Evolutionary conservation across 306 rosid species (phyloP), one percentile per base, ranked within the genome.

Genomic region (Benincasa hispida): DNA sequence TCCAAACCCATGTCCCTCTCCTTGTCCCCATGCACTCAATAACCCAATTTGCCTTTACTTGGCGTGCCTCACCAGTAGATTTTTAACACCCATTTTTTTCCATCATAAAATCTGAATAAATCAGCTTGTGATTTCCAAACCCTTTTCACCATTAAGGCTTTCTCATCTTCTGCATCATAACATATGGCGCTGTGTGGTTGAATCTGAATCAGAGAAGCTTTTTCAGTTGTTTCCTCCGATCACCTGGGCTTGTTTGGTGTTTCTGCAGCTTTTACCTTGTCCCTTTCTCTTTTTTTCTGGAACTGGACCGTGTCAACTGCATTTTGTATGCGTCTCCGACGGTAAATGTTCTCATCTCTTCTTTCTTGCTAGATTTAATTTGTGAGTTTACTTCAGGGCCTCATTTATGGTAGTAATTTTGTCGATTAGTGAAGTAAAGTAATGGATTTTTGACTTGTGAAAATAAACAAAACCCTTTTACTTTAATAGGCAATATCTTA

Each of bases 51-150:
- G 63, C 80, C 77, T 81, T 80, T 79, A 75, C 57, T 79, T 82
- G 76, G 61, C 78, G 83, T 86, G 79, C 61, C 84, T 78, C 87
- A 58, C 77, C 78, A 55, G 68, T 84, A 72, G 74, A 79, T 78
- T 81, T 39, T 24, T 69, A 69, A 69, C 30, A 67, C 30, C 51
- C 51, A 48, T 21, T 42, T 19, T 19, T 66, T 66, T n/a, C 73
- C 73, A 66, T 66, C 73, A 39, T 66, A 35, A 66, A 66, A 66
- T 39, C 30, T 66, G 30, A 39, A 37, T 66, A 66, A 66, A 66
- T 66, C 53, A 66, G 51, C 73, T 66, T n/a, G 18, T n/a, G 48
- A 66, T 66, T 66, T 39, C 51, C 53, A 39, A 66, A 39, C 73
- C 73, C 73, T 35, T 66, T 66, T 66, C 73, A 66, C 73, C 73